These are phyloP conservation scores for Allomyces macrogynus DNA, from an alignment of 192 early-diverging fungal species.

Conservation along the genomic window DNA sequence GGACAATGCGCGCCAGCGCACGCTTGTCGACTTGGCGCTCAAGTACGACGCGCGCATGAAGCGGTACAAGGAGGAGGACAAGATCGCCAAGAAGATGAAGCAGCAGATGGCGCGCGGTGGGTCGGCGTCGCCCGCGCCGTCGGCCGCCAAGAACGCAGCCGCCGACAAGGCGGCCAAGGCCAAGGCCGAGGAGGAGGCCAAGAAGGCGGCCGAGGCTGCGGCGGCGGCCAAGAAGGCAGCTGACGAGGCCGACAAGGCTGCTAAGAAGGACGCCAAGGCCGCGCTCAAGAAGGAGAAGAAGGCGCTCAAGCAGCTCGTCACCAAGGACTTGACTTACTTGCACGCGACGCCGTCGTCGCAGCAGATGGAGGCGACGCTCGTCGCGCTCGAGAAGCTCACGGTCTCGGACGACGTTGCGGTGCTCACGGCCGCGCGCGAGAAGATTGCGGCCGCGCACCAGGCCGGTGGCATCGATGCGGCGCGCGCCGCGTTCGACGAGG, in stretches of 20 bases:
- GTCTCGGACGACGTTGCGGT: not conserved
- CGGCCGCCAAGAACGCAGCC: conserved; percentile 26
- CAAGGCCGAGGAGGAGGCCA: conserved; percentile 25
- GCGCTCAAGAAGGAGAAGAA: conserved; percentile 60
- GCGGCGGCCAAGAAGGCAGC: no score
- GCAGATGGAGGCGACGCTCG: conserved; percentile 25
- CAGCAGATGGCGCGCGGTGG: conserved; percentile 25
- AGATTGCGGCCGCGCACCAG: not conserved
- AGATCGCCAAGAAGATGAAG: conserved; percentile 70
- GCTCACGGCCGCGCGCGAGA: not conserved
- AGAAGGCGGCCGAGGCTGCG: not conserved
- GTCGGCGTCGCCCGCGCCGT: conserved; percentile 2
- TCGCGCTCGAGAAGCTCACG: conserved; percentile 18
- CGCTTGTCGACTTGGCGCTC: conserved; percentile 67
- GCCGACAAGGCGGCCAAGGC: conserved; percentile 18
- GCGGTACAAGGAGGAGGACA: conserved; percentile 74
- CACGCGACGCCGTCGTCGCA: conserved; percentile 63
- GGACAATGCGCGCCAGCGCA: conserved; percentile 72
- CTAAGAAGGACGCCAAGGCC: conserved; percentile 39
- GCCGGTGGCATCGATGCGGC: not conserved
- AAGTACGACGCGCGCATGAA: conserved; percentile 75
- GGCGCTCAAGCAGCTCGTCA: conserved; percentile 62
- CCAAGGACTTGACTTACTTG: conserved; percentile 80
- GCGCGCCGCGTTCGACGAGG: not conserved
- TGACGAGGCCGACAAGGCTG: conserved; percentile 37